A percentile compares a stretch with the other conserved stretches of the same genome.
Evolutionary conservation across 139 green algal genomes (phyloP).

Genomic region (Chlamydomonas incerta): DNA sequence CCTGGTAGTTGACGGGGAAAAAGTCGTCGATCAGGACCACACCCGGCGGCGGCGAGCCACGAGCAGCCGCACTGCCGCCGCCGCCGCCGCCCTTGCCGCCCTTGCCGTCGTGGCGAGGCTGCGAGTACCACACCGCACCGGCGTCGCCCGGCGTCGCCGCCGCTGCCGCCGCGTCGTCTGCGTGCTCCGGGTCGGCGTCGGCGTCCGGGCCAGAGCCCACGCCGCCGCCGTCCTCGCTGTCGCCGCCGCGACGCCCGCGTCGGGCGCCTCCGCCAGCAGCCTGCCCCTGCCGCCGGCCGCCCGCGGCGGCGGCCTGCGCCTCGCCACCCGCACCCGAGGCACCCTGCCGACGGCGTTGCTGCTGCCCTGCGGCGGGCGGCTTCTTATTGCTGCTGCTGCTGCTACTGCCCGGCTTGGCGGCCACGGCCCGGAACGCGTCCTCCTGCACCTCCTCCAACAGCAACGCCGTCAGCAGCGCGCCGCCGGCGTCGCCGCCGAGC

Average conservation of each 20-base stretch:
- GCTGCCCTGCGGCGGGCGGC: no score
- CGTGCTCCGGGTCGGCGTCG: no score
- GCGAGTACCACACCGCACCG: background rate
- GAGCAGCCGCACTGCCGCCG: conserved; percentile 19
- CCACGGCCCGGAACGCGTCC: conserved; percentile 6
- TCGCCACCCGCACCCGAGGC: no score
- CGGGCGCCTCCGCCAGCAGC: no score
- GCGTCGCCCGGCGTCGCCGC: no score
- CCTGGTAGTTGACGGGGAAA: conserved; percentile 38
- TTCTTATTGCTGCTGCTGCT: background rate
- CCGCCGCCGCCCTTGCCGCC: conserved; percentile 2
- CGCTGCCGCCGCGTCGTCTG: no score
- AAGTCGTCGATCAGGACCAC: conserved; percentile 45
- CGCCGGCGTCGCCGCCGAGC: background rate
- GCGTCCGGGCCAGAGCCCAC: no score
- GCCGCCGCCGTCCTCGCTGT: no score
- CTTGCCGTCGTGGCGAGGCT: background rate
- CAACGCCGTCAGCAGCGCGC: conserved; percentile 30
- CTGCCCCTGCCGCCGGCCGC: no score
- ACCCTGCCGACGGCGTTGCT: no score
- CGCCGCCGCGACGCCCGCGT: no score
- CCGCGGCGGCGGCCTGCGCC: no score
- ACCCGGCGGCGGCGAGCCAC: background rate
- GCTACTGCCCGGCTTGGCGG: background rate
- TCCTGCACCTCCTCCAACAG: conserved; percentile 41